Evolutionary conservation across 108 stramenopile species (phyloP).

Genomic region (Mayamaea pseudoterrestris): DNA sequence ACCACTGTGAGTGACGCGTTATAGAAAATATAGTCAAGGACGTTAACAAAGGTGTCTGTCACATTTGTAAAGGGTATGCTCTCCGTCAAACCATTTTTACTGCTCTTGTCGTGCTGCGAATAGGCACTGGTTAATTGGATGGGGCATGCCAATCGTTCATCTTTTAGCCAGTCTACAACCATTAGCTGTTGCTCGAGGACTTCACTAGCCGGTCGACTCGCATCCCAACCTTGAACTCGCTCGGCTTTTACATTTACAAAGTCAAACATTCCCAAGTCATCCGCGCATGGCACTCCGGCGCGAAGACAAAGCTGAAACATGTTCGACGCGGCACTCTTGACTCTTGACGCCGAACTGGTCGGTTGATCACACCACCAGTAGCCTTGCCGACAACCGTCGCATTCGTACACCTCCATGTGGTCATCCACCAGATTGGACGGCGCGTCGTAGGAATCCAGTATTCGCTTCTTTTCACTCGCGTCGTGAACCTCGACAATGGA

Average conservation of each 20-base stretch:
- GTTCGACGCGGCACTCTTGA: conserved; percentile 55
- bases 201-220: neutral
- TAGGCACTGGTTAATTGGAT: conserved; percentile 55
- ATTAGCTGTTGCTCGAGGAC: conserved; percentile 14
- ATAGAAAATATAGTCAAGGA: conserved; percentile 68
- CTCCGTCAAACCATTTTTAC: conserved; percentile 16
- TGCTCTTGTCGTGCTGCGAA: conserved; percentile 13
- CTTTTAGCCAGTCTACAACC: conserved; percentile 65
- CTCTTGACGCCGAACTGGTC: conserved; percentile 61
- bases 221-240: conserved; percentile 16
- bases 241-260: conserved; percentile 46
- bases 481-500: conserved; percentile 44
- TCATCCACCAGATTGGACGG: conserved; percentile 25
- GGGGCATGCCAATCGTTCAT: conserved; percentile 39
- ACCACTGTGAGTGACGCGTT: conserved; percentile 31
- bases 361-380: conserved; percentile 84
- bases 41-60: conserved; percentile 67
- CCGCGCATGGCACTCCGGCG: conserved; percentile 47
- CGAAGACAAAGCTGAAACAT: conserved; percentile 49
- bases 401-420: conserved; percentile 52
- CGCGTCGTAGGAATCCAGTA: conserved; percentile 50
- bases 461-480: conserved; percentile 27
- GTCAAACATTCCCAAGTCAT: conserved; percentile 39
- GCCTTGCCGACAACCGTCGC: conserved; percentile 57
- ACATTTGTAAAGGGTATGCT: conserved; percentile 69